phyloP scores from a whole-genome alignment of 805 yeast genomes.

The Yarrowia keelungensis region DNA sequence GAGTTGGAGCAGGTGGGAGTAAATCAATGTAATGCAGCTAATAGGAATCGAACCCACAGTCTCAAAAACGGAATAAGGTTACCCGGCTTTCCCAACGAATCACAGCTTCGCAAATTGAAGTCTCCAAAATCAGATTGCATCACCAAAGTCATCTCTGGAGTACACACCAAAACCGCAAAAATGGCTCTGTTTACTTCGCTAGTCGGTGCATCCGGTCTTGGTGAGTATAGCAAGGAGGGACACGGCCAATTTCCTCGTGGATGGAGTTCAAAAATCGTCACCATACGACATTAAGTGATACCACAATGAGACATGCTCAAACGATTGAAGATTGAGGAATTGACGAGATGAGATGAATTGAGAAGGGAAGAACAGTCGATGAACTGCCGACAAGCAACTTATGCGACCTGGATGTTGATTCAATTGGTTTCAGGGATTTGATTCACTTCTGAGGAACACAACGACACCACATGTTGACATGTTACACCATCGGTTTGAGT shows the following conservation, averaged over 20 bases:
- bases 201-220: conserved; percentile 39
- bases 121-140: conserved; percentile 27
- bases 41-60: background rate
- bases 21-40: too few relatives aligned
- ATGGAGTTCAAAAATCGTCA: background rate
- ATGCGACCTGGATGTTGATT: too few relatives aligned
- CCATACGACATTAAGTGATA: background rate
- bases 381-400: too few relatives aligned
- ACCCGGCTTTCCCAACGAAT: conserved; percentile 29
- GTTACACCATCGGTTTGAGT: too few relatives aligned
- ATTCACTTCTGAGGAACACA: too few relatives aligned
- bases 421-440: too few relatives aligned
- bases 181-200: conserved; percentile 38
- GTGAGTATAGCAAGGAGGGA: conserved; percentile 16
- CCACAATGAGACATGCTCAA: too few relatives aligned
- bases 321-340: too few relatives aligned
- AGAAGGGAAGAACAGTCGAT: too few relatives aligned
- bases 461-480: too few relatives aligned
- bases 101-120: conserved; percentile 27
- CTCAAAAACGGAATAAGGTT: background rate
- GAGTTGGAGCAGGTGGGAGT: background rate
- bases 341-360: too few relatives aligned
- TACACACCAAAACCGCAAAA: conserved; percentile 30
- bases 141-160: conserved; percentile 34
- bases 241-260: too few relatives aligned